Base-by-base conservation (phyloP, 2,329 filamentous ascomycete genomes). In the Penicillium sp. region DNA sequence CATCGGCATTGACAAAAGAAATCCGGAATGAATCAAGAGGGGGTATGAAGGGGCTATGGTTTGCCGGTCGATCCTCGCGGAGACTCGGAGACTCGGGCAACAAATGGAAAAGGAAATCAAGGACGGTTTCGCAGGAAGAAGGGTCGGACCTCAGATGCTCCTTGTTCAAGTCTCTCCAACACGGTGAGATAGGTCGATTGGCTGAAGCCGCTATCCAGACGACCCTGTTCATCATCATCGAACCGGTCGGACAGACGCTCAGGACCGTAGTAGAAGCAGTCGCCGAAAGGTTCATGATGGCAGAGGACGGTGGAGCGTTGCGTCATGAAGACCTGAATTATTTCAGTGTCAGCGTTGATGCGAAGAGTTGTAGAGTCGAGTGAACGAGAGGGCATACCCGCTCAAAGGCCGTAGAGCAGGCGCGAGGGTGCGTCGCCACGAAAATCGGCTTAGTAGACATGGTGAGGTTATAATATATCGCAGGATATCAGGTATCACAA, bases 371-470 rank as follows among this genome's bases (percentile, higher is more conserved):
- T 27, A 27, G 26, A 27, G 10, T 27, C 26, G n/a, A n/a, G n/a
- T n/a, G n/a, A n/a, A n/a, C n/a, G n/a, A n/a, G n/a, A n/a, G n/a
- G n/a, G n/a, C 81, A 68, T 80, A 95, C 93, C 74, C 93, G 83
- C 80, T 99, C 94, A 77, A 97, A 99, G 24, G 94, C 94, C 42
- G 94, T 97, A 51, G 92, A 97, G 79, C 92, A 97, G 59, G 93
- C 91, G 74, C 94, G 83, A 29, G 94, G 94, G 75, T 97, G 93
- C 65, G 94, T 97, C 51, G 88, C 91, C 67, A 94, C 86, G 72
- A 97, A 97, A 72, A 97, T 90, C 32, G 90, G 88, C 69, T 86
- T 94, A 71, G 77, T 81, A 62, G 87, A 85, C 88, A 91, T 92
- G 23, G 23, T 57, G 36, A 49, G 18, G 10, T n/a, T n/a, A n/a